Percentiles rank a stretch among this genome's conserved stretches.
Evolutionary conservation across 768 basidiomycete genomes (phyloP).

Genomic region (Amanita brunnescens): DNA sequence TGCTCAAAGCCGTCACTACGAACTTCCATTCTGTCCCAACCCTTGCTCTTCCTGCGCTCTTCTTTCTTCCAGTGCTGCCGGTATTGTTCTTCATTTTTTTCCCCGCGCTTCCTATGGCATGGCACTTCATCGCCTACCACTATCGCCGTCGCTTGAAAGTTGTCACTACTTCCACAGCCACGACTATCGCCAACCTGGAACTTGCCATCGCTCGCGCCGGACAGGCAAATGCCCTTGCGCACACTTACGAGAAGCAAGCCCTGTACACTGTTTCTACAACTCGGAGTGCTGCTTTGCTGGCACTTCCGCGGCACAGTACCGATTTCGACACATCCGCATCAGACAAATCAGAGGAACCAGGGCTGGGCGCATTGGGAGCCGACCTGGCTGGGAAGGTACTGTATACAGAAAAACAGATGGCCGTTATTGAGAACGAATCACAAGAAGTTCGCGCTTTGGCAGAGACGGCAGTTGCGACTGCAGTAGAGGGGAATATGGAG

Average conservation of each 20-base stretch:
- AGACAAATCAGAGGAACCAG: background rate
- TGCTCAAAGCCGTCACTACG: background rate
- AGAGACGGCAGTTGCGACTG: background rate
- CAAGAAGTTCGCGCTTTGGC: background rate
- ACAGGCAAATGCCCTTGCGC: background rate
- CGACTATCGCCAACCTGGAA: background rate
- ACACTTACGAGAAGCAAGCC: background rate
- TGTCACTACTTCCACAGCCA: background rate
- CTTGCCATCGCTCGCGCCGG: background rate
- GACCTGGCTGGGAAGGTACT: background rate
- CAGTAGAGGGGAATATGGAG: background rate
- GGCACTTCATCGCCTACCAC: background rate
- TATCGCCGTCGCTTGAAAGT: background rate
- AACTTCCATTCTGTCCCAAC: background rate
- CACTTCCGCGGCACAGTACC: background rate
- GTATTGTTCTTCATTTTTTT: background rate
- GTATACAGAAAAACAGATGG: background rate
- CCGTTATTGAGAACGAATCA: background rate
- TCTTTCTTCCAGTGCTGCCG: background rate
- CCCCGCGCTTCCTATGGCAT: background rate
- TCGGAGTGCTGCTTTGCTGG: background rate
- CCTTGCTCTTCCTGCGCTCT: background rate
- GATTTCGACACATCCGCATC: background rate
- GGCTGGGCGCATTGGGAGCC: background rate
- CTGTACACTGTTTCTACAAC: background rate